A percentile compares a stretch with the other conserved stretches of the same genome.
Evolutionary conservation across 2,329 filamentous ascomycete genomes (phyloP).

Genomic region (Aureobasidium pullulans): DNA sequence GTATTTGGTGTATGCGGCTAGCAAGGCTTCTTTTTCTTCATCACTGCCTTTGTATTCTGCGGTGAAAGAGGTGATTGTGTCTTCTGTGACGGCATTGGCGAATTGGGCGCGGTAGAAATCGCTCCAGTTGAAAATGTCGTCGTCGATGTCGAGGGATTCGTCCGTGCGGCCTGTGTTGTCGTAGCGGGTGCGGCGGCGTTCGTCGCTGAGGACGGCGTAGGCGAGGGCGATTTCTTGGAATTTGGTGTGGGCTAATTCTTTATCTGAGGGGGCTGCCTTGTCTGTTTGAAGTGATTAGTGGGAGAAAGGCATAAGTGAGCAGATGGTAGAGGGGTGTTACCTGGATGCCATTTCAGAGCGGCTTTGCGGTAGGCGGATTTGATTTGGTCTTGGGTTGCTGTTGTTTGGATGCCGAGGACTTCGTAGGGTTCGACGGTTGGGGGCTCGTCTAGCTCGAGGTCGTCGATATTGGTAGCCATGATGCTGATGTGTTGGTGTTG

Average conservation of each 20-base stretch:
- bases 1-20: slow-evolving; percentile 64
- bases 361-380: slow-evolving; percentile 91
- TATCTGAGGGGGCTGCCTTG: slow-evolving; percentile 63
- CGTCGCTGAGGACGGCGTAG: slow-evolving; percentile 85
- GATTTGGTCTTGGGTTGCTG: slow-evolving; percentile 69
- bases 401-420: slow-evolving; percentile 62
- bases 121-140: slow-evolving; percentile 77
- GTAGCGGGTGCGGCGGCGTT: slow-evolving; percentile 72
- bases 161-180: slow-evolving; percentile 84
- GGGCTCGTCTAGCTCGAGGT: slow-evolving; percentile 49
- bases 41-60: slow-evolving; percentile 75
- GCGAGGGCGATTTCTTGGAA: slow-evolving; percentile 93
- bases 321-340: not conserved
- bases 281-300: slow-evolving; percentile 38
- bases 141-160: slow-evolving; percentile 60
- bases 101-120: slow-evolving; percentile 85
- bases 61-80: slow-evolving; percentile 69
- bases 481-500: not conserved
- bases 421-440: slow-evolving; percentile 72
- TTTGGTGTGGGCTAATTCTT: slow-evolving; percentile 64
- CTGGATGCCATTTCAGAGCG: slow-evolving; percentile 72
- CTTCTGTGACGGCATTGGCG: slow-evolving; percentile 63
- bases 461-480: slow-evolving; percentile 32
- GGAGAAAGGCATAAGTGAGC: not conserved
- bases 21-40: slow-evolving; percentile 72